Evolutionary conservation across 2,329 filamentous ascomycete genomes (phyloP).

Genomic region (Pyricularia grisea): DNA sequence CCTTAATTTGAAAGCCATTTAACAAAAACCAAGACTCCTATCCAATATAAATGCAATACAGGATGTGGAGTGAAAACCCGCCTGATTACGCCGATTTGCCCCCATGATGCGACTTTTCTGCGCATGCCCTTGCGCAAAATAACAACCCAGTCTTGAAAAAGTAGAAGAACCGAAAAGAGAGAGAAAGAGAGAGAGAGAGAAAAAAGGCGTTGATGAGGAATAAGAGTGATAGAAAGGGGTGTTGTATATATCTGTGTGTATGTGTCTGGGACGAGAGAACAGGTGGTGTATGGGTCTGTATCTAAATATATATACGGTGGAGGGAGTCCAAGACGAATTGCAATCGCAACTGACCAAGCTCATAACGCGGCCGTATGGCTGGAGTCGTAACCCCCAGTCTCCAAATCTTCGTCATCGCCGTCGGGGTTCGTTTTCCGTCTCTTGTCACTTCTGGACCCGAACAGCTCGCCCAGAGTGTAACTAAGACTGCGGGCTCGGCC

Average conservation of each 20-base stretch:
- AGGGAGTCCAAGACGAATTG: neutral
- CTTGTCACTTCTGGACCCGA: slow-evolving; percentile 19
- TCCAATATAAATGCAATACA: slow-evolving; percentile 4
- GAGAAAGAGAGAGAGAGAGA: too few species aligned
- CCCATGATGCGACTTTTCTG: neutral
- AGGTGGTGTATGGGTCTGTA: neutral
- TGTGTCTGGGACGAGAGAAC: neutral
- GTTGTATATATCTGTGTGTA: neutral
- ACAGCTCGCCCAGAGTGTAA: slow-evolving; percentile 26
- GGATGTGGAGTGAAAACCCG: neutral
- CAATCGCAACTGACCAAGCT: neutral
- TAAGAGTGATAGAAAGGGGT: neutral
- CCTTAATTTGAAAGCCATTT: neutral
- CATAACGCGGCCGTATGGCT: neutral
- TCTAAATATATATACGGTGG: neutral
- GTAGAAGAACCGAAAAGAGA: neutral
- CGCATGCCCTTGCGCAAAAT: neutral
- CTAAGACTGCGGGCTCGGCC: slow-evolving; percentile 22
- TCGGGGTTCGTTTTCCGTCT: slow-evolving; percentile 8
- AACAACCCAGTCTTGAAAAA: neutral
- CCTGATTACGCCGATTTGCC: neutral
- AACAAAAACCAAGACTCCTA: slow-evolving; percentile 2
- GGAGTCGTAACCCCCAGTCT: neutral
- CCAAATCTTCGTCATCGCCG: neutral
- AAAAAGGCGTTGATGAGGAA: neutral